Evolutionary conservation across 2,329 filamentous ascomycete species (phyloP).

Genomic region (Mollisia scopiformis): DNA sequence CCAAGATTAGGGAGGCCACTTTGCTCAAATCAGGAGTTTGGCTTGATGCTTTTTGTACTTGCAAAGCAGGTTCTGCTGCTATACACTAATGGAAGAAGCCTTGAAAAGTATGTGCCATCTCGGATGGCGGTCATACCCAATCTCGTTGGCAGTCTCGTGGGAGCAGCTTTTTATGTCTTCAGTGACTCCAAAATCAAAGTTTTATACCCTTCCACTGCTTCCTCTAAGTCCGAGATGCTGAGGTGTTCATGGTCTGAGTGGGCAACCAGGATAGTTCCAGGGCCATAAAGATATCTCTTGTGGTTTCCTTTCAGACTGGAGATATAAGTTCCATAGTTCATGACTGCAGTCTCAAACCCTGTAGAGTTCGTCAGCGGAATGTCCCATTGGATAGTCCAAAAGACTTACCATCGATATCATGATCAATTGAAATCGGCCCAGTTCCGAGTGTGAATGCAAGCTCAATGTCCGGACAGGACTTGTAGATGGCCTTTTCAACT

Average conservation of each 20-base stretch:
- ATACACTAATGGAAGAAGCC: too few relatives aligned
- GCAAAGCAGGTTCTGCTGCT: too few relatives aligned
- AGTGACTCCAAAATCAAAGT: conserved; percentile 32
- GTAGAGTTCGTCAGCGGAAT: conserved; percentile 1
- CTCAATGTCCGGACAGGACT: not conserved
- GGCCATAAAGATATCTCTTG: conserved; percentile 63
- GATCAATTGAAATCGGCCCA: conserved; percentile 73
- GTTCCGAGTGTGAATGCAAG: conserved; percentile 69
- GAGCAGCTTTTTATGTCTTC: too few relatives aligned
- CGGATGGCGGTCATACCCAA: too few relatives aligned
- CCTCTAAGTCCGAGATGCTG: conserved; percentile 72
- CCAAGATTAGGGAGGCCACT: too few relatives aligned
- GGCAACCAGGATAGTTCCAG: conserved; percentile 78
- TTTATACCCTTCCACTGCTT: conserved; percentile 77
- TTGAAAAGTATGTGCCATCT: too few relatives aligned
- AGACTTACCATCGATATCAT: conserved; percentile 68
- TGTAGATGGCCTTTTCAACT: not conserved
- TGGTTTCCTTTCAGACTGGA: conserved; percentile 43
- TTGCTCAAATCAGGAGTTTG: too few relatives aligned
- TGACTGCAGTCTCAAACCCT: conserved; percentile 75
- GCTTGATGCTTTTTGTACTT: too few relatives aligned
- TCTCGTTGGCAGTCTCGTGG: too few relatives aligned
- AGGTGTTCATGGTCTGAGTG: conserved; percentile 82
- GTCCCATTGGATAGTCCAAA: not conserved
- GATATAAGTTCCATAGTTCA: conserved; percentile 92